Conservation (phyloP, 208 protist species). For the Angomonas ambiguus region DNA sequence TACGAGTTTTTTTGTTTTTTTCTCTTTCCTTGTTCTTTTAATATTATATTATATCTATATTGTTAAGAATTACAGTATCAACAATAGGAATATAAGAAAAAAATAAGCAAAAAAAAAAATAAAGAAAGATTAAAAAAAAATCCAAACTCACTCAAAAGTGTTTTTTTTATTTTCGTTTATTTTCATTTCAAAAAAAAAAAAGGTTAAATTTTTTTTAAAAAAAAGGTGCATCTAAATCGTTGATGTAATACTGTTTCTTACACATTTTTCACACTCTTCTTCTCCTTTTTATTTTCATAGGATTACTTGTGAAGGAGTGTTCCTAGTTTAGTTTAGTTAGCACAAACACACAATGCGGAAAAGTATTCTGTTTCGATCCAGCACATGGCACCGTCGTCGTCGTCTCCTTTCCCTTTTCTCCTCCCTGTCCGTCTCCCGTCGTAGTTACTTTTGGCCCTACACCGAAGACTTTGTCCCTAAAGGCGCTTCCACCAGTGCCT, state of each 20-base stretch:
- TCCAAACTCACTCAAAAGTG: background rate
- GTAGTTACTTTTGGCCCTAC: constrained; percentile 73
- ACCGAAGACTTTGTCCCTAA: constrained; percentile 75
- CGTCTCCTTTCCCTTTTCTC: background rate
- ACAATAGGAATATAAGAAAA: constrained; percentile 2
- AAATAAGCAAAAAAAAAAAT: background rate
- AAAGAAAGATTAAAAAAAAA: background rate
- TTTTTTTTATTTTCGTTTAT: constrained; percentile 3
- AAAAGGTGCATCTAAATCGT: no score
- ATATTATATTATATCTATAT: background rate
- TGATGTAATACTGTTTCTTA: no score
- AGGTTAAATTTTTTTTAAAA: no score
- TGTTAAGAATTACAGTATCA: background rate
- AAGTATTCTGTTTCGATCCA: no score
- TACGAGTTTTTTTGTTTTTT: background rate
- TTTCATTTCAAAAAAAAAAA: constrained; percentile 9
- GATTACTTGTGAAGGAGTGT: no score
- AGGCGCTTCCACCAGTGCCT: constrained; percentile 41
- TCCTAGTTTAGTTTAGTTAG: no score
- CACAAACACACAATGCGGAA: no score
- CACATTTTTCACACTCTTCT: no score
- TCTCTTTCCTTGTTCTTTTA: background rate
- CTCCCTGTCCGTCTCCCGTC: constrained; percentile 14
- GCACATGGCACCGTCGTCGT: background rate
- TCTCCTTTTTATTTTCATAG: constrained; percentile 19